Conservation (phyloP, 75 land plant genomes). For the Selaginella tamariscina region DNA sequence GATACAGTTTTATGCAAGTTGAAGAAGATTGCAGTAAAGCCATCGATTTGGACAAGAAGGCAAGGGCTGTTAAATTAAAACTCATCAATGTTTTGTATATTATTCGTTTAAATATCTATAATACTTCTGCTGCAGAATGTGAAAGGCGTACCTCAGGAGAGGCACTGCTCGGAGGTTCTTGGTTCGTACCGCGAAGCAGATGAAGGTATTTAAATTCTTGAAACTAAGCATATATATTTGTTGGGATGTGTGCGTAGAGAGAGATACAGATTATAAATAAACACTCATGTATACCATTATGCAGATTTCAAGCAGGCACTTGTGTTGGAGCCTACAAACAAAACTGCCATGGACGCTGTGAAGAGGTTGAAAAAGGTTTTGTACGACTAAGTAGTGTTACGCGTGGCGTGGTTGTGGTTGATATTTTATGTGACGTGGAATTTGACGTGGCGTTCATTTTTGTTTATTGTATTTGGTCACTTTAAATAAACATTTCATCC, state of each 20-base stretch:
- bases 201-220: conserved; percentile 39
- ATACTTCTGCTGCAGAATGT: conserved; percentile 52
- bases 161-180: conserved; percentile 79
- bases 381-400: not conserved
- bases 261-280: conserved; percentile 11
- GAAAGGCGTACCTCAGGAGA: conserved; percentile 76
- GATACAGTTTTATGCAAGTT: conserved; percentile 26
- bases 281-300: not conserved
- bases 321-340: conserved; percentile 64
- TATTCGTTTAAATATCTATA: conserved; percentile 12
- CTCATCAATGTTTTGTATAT: not conserved
- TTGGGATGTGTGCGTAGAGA: not conserved
- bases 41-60: conserved; percentile 77
- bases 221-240: not conserved
- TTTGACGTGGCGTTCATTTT: not conserved
- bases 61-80: conserved; percentile 14
- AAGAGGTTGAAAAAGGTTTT: conserved; percentile 38
- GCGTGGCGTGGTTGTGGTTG: not conserved
- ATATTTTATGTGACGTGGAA: not conserved
- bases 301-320: conserved; percentile 78
- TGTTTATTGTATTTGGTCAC: too few relatives aligned
- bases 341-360: conserved; percentile 36
- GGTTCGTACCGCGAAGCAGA: conserved; percentile 55
- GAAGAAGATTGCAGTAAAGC: conserved; percentile 77
- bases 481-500: too few relatives aligned